These are phyloP conservation scores for Casuarina cunninghamiana DNA, from an alignment of 306 rosid species.

Conservation along the genomic window DNA sequence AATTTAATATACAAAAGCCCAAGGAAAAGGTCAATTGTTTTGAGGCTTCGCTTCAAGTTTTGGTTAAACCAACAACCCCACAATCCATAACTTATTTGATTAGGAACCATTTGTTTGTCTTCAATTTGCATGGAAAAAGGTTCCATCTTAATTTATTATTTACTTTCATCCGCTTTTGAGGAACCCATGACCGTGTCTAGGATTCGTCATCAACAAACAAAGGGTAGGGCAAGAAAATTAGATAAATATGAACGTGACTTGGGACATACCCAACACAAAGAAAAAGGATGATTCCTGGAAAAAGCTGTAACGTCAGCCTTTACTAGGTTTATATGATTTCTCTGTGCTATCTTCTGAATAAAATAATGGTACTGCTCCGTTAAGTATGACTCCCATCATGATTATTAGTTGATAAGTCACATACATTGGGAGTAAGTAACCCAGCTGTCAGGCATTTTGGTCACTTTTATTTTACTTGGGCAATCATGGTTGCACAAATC, in stretches of 20 bases:
- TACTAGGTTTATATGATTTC: constrained; percentile 27
- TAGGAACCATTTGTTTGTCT: too few species aligned
- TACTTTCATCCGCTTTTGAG: background rate
- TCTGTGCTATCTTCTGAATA: constrained; percentile 20
- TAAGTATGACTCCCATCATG: constrained; percentile 24
- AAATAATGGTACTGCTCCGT: constrained; percentile 21
- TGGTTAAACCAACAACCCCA: too few species aligned
- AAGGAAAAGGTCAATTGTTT: too few species aligned
- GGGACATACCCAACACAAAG: constrained; percentile 29
- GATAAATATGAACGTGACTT: constrained; percentile 29
- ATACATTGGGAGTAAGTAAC: constrained; percentile 8
- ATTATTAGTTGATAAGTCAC: constrained; percentile 25
- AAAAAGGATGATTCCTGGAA: constrained; percentile 11
- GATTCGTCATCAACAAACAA: constrained; percentile 4
- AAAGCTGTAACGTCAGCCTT: constrained; percentile 22
- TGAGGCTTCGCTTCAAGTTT: too few species aligned
- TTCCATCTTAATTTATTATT: background rate
- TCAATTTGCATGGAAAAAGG: background rate
- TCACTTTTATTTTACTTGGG: background rate
- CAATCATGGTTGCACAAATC: constrained; percentile 5
- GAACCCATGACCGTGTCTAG: background rate
- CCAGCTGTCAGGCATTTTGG: constrained; percentile 13
- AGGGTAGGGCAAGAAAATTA: constrained; percentile 6
- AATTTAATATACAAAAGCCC: too few species aligned
- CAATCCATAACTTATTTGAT: too few species aligned